Base-by-base conservation (phyloP, 2,329 filamentous ascomycete species). In the Ophiocordyceps camponoti-rufipedis region DNA sequence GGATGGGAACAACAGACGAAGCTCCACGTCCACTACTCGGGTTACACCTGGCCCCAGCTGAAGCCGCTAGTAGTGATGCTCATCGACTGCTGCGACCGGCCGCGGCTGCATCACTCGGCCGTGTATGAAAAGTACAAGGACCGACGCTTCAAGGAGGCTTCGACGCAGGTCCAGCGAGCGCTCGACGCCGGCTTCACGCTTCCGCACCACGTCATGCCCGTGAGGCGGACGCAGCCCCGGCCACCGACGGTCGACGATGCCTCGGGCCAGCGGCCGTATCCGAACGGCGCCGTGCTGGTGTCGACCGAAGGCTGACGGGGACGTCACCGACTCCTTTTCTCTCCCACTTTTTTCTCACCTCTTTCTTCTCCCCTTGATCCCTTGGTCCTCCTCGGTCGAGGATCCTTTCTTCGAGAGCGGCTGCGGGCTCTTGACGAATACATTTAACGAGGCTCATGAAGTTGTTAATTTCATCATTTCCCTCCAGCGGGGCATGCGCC, bases 61-160 rank as follows among this genome's bases (percentile, higher is more conserved):
- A 79, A 80, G 55, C 80, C 82, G 2, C 67, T 95, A 35, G 72
- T 95, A 42, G 69, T 71, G 13, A 79, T 85, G 60, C 79, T 98
- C 51, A 67, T 93, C 44, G 86, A 94, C 53, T 96, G 89, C 67
- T 94, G 87, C 63, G 79, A 85, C 49, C 74, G 80, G 46, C 83
- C 87, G 7, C 72, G 72, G 50, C 79, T 80, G 55, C 91, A 98
- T 58, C 91, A 98, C 59, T 65, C 70, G 28, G 85, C 87, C 8
- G 82, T 98, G 40, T 95, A 77, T 58, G 85, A 94, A 46, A 98
- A 98, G 64, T 98, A 95, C 64, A 72, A 77, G 35, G 84, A 93
- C 60, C 83, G 81, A 58, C 78, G 84, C 45, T 96, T 86, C 70
- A 93, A 93, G 70, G 75, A 80, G 46, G 85, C 85, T 10, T 85